A percentile compares a stretch with the other conserved stretches of the same genome.
Conservation (phyloP, 2,329 filamentous ascomycete species). For the Chaetothyriales sp. region DNA sequence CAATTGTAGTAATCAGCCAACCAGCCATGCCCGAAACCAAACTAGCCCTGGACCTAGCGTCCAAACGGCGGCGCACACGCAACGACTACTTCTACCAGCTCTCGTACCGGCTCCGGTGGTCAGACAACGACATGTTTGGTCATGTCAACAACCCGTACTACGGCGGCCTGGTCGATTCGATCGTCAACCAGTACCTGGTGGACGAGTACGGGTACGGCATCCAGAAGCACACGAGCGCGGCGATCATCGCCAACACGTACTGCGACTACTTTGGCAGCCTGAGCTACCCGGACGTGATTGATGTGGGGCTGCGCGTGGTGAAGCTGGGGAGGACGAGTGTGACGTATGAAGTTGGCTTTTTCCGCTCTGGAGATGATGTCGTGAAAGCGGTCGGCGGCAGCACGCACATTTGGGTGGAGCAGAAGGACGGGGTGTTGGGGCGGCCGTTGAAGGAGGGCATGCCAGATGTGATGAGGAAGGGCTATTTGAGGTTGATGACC, state of each 20-base stretch:
- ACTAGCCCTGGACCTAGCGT: slow-evolving; percentile 12
- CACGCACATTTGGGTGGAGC: slow-evolving; percentile 77
- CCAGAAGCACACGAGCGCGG: slow-evolving; percentile 56
- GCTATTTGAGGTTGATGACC: slow-evolving; percentile 6
- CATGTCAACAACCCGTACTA: slow-evolving; percentile 90
- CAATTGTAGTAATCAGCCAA: neutral
- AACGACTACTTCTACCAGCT: slow-evolving; percentile 15
- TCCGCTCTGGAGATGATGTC: slow-evolving; percentile 56
- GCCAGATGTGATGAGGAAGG: slow-evolving; percentile 22
- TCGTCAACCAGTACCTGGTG: slow-evolving; percentile 81
- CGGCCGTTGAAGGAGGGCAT: slow-evolving; percentile 56
- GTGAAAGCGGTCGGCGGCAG: slow-evolving; percentile 79
- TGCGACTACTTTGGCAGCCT: slow-evolving; percentile 75
- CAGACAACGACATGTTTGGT: slow-evolving; percentile 84
- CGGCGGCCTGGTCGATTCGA: slow-evolving; percentile 74
- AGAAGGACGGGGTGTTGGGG: slow-evolving; percentile 40
- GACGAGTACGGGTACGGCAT: slow-evolving; percentile 62
- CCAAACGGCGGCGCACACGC: slow-evolving; percentile 14
- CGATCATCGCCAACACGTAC: slow-evolving; percentile 71
- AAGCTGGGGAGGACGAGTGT: slow-evolving; percentile 78
- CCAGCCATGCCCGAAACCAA: slow-evolving; percentile 2
- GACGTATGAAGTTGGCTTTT: slow-evolving; percentile 78
- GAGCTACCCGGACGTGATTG: slow-evolving; percentile 67
- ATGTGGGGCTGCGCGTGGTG: slow-evolving; percentile 68
- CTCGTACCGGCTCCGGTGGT: slow-evolving; percentile 16